Evolutionary conservation across 371 early-diverging fungal species (phyloP), one percentile per base, ranked within the genome.

Genomic region (Apophysomyces trapeziformis): DNA sequence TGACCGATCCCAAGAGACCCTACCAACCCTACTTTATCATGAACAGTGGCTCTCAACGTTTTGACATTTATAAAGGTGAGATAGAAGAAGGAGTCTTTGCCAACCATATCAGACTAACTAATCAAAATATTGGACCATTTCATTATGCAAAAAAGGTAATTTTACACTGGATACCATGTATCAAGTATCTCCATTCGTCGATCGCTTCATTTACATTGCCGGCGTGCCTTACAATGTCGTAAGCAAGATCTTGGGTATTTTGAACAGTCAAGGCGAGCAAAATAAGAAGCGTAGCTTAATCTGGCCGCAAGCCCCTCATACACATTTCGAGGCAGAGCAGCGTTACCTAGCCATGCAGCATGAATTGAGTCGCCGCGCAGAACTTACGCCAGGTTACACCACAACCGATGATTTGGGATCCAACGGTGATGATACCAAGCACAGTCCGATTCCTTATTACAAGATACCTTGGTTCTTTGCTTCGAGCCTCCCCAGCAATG

Each of bases 181-280:
- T 64, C 72, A 82, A 57, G 75, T 85, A 39, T 68, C 76, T 5
- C 87, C 86, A 21, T 87, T 87, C 67, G 72, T 69, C 8, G 74
- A 85, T 67, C 58, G 66, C 12, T 84, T 84, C 72, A 67, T 68
- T 41, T 74, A 70, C 47, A 66, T 83, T 21, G 61, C 76, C 21
- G 69, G 59, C 41, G 73, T 82, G 13, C 84, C 85, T 5, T 68
- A 64, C 56, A 71, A 67, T 45, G 71, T 68, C 58, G 75, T 66
- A 38, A 44, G 47, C 6, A 41, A 70, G 61, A n/a, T 75, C 9
- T 65, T 90, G 74, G 82, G 82, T 65, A 82, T 79, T 12, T 64
- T 92, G 45, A 84, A 85, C 63, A 78, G 80, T 41, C 85, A 82
- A 50, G 80, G 86, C 59, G 86, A 89, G 60, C 83, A 82, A 56